Conservation (phyloP, 1,284 basidiomycete species). For the Sporisorium sorghi region DNA sequence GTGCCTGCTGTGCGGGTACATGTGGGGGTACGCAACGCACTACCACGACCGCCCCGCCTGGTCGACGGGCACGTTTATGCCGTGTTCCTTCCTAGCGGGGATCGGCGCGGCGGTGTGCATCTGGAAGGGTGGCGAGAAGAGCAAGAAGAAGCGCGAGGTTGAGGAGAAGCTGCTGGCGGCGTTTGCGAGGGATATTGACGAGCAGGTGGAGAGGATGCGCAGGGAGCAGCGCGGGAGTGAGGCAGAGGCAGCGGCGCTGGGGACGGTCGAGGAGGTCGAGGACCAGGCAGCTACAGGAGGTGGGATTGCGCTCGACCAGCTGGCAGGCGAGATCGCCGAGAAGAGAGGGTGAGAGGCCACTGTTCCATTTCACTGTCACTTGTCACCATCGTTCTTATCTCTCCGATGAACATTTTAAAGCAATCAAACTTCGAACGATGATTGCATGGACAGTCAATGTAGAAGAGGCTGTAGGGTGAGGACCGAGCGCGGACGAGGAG, state of each 20-base stretch:
- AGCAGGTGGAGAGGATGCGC: slow-evolving; percentile 22
- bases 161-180: slow-evolving; percentile 75
- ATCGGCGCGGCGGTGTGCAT: slow-evolving; percentile 81
- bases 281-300: neutral
- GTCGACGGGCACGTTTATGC: slow-evolving; percentile 78
- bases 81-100: slow-evolving; percentile 80
- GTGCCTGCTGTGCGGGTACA: slow-evolving; percentile 52
- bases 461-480: too few relatives aligned
- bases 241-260: neutral
- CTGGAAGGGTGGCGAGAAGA: slow-evolving; percentile 80
- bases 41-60: slow-evolving; percentile 70
- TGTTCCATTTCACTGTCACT: too few relatives aligned
- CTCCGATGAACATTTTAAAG: too few relatives aligned
- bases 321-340: slow-evolving; percentile 13
- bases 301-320: slow-evolving; percentile 8
- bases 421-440: too few relatives aligned
- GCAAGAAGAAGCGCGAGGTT: slow-evolving; percentile 81
- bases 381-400: neutral
- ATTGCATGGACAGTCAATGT: too few relatives aligned
- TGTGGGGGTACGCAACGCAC: slow-evolving; percentile 69
- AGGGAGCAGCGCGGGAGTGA: neutral
- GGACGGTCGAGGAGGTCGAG: neutral
- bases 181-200: slow-evolving; percentile 43
- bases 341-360: neutral
- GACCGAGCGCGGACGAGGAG: too few relatives aligned